Base-by-base conservation (phyloP, 202 grass and related monocot species). In the Saccharum hybrid region DNA sequence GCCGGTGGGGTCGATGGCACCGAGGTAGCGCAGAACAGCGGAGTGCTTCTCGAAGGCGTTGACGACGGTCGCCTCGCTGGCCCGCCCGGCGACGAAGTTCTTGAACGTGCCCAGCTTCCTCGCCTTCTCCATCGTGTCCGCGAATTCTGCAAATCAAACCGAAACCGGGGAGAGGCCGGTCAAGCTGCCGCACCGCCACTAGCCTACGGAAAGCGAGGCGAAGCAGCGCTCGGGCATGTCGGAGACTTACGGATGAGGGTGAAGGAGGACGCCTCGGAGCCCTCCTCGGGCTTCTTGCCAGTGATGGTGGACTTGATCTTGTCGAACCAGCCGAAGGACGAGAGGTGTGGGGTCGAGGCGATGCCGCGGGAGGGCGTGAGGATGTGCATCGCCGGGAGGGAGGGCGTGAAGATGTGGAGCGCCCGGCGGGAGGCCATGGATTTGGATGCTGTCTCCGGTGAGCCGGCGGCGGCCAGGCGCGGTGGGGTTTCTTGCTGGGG, bases 231-330 rank as follows among this genome's bases (percentile, higher is more conserved):
- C 6, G 23, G 83, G 10, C 41, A 19, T 73, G 39, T 31, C 34
- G 54, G 18, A 4, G 43, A 83, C 88, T 86, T 83, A 94, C 91
- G 74, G 66, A 86, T 63, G 45, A 97, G 91, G 23, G 91, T 92
- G 80, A 97, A 94, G 54, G 85, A 86, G 37, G 68, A 72, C 6
- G 87, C 36, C 31, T 75, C 54, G 42, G 77, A 22, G 15, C 37
- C 16, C 8, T 72, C 67, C 34, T 90, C 89, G 19, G 86, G 42
- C 88, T 81, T 89, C 81, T 86, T 90, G 67, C 91, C 91, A 69
- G 91, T 94, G 77, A 97, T 74, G 80, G 91, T 88, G 87, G 71
- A 71, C 83, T 97, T 94, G 56, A 97, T 92, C 89, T 97, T 97
- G 83, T 90, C 85, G 49, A 97, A 85, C 94, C 91, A 97, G 71